These are phyloP conservation scores for Fragosphaeria purpurea DNA, from an alignment of 2,329 filamentous ascomycete genomes.

Conservation along the genomic window DNA sequence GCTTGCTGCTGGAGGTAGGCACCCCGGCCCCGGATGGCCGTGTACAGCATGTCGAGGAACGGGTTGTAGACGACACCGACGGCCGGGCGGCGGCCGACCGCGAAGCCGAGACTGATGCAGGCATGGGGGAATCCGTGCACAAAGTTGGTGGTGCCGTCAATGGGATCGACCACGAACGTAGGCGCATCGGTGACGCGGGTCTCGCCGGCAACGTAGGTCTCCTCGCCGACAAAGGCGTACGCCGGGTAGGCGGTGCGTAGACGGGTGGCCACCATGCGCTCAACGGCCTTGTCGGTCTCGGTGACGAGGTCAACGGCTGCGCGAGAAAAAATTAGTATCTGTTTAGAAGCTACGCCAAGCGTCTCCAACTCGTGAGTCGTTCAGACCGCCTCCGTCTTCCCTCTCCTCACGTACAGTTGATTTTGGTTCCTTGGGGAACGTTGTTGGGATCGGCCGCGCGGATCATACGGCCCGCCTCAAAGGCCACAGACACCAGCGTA, in stretches of 20 bases:
- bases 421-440: constrained; percentile 49
- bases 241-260: constrained; percentile 43
- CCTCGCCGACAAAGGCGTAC: constrained; percentile 62
- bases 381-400: too few relatives aligned
- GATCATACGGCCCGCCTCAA: constrained; percentile 56
- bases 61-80: constrained; percentile 77
- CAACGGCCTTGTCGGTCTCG: constrained; percentile 56
- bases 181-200: constrained; percentile 51
- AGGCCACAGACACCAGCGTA: constrained; percentile 48
- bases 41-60: constrained; percentile 59
- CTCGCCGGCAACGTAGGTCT: constrained; percentile 61
- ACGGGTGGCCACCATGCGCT: constrained; percentile 47
- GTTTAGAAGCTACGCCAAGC: too few relatives aligned
- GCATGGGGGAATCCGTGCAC: constrained; percentile 66
- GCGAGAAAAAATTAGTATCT: not conserved
- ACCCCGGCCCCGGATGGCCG: constrained; percentile 57
- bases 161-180: constrained; percentile 74
- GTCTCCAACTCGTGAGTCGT: too few relatives aligned
- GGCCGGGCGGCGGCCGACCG: constrained; percentile 48
- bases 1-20: constrained; percentile 45
- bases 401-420: constrained; percentile 41
- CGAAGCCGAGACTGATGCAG: constrained; percentile 66
- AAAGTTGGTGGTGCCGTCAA: constrained; percentile 77
- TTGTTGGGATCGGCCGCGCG: constrained; percentile 48
- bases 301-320: constrained; percentile 59